phyloP scores from a whole-genome alignment of 495 filamentous ascomycete species.

The Talaromyces wortmannii region DNA sequence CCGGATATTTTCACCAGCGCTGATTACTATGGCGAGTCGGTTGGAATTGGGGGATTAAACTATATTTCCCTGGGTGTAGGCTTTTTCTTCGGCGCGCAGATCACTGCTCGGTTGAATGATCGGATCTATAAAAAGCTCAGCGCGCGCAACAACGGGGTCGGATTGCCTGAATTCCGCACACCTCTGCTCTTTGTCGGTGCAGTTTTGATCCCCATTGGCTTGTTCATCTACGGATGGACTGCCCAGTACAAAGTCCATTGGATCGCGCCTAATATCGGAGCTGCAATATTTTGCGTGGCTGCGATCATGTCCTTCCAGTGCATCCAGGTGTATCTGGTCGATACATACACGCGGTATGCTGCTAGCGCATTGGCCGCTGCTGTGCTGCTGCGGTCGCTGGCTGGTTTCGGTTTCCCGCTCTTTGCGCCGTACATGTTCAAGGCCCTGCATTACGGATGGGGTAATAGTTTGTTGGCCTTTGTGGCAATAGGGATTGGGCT shows the following conservation, averaged over 20 bases:
- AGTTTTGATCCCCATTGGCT: conserved; percentile 52
- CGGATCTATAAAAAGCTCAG: conserved; percentile 58
- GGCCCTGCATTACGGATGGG: conserved; percentile 54
- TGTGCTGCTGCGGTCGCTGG: conserved; percentile 58
- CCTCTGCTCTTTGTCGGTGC: conserved; percentile 55
- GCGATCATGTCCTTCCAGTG: conserved; percentile 62
- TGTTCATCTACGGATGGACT: conserved; percentile 70
- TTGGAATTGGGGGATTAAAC: conserved; percentile 59
- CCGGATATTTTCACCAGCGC: conserved; percentile 51
- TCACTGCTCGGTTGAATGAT: conserved; percentile 58
- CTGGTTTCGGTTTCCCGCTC: conserved; percentile 71
- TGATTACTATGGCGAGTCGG: conserved; percentile 49
- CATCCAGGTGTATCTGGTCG: conserved; percentile 70
- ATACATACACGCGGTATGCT: conserved; percentile 67
- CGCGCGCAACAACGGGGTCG: conserved; percentile 46
- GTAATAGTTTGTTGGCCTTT: conserved; percentile 55
- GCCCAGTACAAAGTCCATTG: conserved; percentile 57
- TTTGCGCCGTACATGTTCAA: conserved; percentile 63
- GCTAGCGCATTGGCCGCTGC: conserved; percentile 65
- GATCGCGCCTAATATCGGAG: conserved; percentile 69
- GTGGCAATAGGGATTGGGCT: conserved; percentile 46
- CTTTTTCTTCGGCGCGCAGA: conserved; percentile 60
- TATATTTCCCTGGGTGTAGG: conserved; percentile 65
- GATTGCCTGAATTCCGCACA: conserved; percentile 61
- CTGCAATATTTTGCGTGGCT: conserved; percentile 49